Percentiles rank a stretch among this genome's conserved stretches.
phyloP scores from a whole-genome alignment of 352 stramenopile species.

The Pythium vanterpoolii region DNA sequence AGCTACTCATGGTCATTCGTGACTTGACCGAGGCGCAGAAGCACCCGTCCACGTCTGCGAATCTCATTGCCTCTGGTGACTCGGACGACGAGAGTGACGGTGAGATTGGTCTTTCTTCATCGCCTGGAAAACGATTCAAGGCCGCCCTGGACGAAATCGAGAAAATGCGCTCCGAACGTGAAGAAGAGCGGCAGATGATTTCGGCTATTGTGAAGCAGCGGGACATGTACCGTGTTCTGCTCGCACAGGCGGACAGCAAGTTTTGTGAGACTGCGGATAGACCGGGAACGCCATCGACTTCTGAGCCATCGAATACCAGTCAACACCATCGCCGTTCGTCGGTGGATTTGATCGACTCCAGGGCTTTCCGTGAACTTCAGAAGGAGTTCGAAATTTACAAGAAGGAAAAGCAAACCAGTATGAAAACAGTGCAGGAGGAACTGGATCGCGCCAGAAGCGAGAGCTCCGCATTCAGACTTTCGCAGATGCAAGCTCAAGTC shows the following conservation, averaged over 20 bases:
- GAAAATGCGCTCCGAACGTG: conserved; percentile 65
- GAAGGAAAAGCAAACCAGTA: conserved; percentile 64
- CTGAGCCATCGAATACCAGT: not conserved
- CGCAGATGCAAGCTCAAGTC: conserved; percentile 69
- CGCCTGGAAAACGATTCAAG: conserved; percentile 48
- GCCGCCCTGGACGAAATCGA: conserved; percentile 72
- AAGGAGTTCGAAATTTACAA: conserved; percentile 78
- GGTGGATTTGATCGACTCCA: conserved; percentile 35
- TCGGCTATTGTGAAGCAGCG: conserved; percentile 94
- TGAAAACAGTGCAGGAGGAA: conserved; percentile 65
- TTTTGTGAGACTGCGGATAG: conserved; percentile 32
- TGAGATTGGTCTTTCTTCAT: conserved; percentile 21
- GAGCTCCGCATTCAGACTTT: conserved; percentile 41
- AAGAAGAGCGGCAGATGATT: conserved; percentile 88
- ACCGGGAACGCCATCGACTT: not conserved
- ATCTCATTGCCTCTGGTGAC: conserved; percentile 59
- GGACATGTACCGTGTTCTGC: conserved; percentile 93
- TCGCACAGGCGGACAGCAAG: conserved; percentile 86
- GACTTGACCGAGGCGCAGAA: conserved; percentile 59
- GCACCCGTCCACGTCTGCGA: conserved; percentile 19
- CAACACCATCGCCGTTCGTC: conserved; percentile 24
- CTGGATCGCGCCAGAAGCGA: conserved; percentile 55
- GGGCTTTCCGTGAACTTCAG: conserved; percentile 54
- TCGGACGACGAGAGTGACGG: conserved; percentile 54
- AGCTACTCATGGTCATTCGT: conserved; percentile 80